Percentiles rank a stretch among this genome's conserved stretches.
Conservation (phyloP, 2,329 filamentous ascomycete species). For the Alternaria solani region DNA sequence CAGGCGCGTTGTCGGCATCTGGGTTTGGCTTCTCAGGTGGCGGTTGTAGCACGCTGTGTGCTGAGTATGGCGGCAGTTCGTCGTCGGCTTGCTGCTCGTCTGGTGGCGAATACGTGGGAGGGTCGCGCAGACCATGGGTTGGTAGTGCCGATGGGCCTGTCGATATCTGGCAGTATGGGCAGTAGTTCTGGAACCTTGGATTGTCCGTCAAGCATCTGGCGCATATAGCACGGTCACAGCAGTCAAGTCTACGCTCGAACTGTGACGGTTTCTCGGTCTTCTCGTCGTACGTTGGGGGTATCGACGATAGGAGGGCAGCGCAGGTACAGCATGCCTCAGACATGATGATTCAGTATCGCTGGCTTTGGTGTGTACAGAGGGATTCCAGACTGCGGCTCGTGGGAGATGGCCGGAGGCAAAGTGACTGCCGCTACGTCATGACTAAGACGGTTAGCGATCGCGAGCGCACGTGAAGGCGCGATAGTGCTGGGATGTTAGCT, state of each 20-base stretch:
- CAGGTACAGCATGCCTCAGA: conserved; percentile 73
- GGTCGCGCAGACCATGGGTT: conserved; percentile 69
- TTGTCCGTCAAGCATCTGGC: conserved; percentile 74
- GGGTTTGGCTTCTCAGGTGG: conserved; percentile 42
- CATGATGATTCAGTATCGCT: conserved; percentile 19
- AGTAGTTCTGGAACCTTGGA: conserved; percentile 70
- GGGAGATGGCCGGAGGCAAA: conserved; percentile 20
- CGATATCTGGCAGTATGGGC: conserved; percentile 80
- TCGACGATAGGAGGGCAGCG: conserved; percentile 66
- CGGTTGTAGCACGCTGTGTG: conserved; percentile 38
- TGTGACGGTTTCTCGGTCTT: conserved; percentile 68
- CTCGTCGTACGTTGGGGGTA: conserved; percentile 61
- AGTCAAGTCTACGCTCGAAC: conserved; percentile 68
- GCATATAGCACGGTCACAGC: conserved; percentile 77
- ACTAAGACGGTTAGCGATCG: conserved; percentile 38
- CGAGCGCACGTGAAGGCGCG: conserved; percentile 33
- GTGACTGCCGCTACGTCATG: conserved; percentile 43
- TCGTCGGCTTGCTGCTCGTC: conserved; percentile 42
- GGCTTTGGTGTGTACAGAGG: background rate
- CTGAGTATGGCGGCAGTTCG: conserved; percentile 56
- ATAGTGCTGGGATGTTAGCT: background rate
- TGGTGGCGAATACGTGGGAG: conserved; percentile 69
- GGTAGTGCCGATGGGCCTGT: conserved; percentile 66
- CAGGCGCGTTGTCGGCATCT: conserved; percentile 57
- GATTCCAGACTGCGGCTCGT: conserved; percentile 6